Conservation (phyloP, 257 asterid species). For the Plantago major region DNA sequence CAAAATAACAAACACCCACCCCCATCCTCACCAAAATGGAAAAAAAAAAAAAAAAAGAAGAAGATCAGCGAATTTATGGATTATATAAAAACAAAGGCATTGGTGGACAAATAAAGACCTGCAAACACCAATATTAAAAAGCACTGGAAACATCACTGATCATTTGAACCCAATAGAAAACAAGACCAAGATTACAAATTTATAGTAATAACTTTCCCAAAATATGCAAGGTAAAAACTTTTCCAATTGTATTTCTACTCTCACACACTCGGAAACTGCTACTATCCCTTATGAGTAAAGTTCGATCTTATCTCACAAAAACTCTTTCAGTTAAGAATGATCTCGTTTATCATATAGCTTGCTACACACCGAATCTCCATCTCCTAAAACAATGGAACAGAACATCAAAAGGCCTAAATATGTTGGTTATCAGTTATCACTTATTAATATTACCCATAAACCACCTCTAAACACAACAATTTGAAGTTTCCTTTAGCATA, state of each 20-base stretch:
- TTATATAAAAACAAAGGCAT: no score
- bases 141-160: background rate
- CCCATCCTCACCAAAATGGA: slow-evolving; percentile 5
- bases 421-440: no score
- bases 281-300: background rate
- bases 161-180: background rate
- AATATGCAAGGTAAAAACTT: no score
- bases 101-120: background rate
- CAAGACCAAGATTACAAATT: no score
- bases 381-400: no score
- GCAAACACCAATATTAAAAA: background rate
- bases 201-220: background rate
- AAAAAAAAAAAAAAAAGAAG: background rate
- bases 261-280: background rate
- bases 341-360: background rate
- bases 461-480: background rate
- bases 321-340: slow-evolving; percentile 5
- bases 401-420: no score
- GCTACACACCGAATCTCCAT: no score
- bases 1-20: slow-evolving; percentile 5
- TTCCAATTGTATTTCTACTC: slow-evolving; percentile 18
- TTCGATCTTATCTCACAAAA: slow-evolving; percentile 14
- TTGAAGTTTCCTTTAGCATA: no score
- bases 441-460: no score
- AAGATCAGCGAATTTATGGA: no score